Conservation (phyloP, 2,329 filamentous ascomycete genomes). For the Aspergillus sp. region DNA sequence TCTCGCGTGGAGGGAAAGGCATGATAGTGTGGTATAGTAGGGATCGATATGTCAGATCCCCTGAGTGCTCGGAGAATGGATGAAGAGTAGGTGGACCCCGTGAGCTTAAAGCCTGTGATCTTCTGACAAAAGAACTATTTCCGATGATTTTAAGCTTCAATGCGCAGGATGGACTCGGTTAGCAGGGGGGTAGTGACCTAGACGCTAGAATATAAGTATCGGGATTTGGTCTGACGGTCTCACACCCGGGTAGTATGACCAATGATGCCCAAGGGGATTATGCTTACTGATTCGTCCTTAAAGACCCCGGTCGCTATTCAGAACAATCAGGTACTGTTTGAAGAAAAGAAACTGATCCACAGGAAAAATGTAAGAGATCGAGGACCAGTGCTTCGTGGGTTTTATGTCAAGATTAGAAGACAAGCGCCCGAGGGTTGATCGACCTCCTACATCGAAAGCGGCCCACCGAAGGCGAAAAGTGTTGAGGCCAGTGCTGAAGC, state of each 20-base stretch:
- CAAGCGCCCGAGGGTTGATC: conserved; percentile 9
- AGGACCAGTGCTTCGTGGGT: conserved; percentile 1
- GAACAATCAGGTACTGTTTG: background rate
- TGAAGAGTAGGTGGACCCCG: background rate
- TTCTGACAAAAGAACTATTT: background rate
- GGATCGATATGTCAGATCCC: background rate
- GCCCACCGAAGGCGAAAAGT: conserved; percentile 6
- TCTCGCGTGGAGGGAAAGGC: conserved; percentile 36
- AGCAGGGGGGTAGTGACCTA: background rate
- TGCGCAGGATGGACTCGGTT: background rate
- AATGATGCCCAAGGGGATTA: background rate
- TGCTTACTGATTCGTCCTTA: background rate
- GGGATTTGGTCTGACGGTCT: background rate
- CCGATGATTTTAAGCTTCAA: background rate
- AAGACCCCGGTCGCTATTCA: background rate
- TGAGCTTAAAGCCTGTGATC: background rate
- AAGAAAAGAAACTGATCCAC: background rate
- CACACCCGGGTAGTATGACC: background rate
- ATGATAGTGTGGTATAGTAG: conserved; percentile 23
- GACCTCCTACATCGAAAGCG: conserved; percentile 10
- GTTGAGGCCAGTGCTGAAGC: conserved; percentile 1
- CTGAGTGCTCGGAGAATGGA: background rate
- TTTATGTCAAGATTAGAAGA: conserved; percentile 5
- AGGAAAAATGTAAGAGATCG: background rate
- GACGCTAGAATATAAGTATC: background rate